Conservation (phyloP, 495 filamentous ascomycete genomes). For the Neurospora sp. region DNA sequence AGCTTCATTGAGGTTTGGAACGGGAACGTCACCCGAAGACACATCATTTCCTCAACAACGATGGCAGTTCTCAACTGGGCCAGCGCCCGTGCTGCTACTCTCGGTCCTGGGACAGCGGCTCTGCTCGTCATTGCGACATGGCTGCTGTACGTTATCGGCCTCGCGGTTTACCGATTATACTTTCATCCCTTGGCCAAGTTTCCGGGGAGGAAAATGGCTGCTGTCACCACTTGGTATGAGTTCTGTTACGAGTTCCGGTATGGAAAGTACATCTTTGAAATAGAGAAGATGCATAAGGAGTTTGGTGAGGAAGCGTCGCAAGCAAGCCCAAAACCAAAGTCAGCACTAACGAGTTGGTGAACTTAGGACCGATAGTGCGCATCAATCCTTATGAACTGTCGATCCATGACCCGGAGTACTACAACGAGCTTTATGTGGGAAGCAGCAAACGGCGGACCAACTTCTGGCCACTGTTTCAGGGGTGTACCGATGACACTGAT, state of each 20-base stretch:
- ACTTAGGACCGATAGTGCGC: slow-evolving; percentile 39
- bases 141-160: background rate
- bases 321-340: background rate
- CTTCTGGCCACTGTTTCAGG: background rate
- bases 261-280: slow-evolving; percentile 27
- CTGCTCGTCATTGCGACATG: background rate
- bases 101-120: background rate
- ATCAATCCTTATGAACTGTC: slow-evolving; percentile 43
- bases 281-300: slow-evolving; percentile 28
- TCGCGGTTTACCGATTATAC: slow-evolving; percentile 16
- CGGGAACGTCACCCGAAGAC: background rate
- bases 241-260: slow-evolving; percentile 34
- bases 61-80: background rate
- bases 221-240: slow-evolving; percentile 32
- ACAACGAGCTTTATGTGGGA: slow-evolving; percentile 24
- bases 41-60: background rate
- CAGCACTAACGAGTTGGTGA: background rate
- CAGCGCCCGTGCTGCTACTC: background rate
- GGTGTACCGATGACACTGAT: slow-evolving; percentile 1
- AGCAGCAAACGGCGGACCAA: slow-evolving; percentile 5
- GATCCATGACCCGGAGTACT: slow-evolving; percentile 32
- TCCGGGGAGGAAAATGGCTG: slow-evolving; percentile 37
- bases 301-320: too few relatives aligned
- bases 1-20: background rate
- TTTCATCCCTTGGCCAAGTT: slow-evolving; percentile 27